phyloP scores from a whole-genome alignment of 495 filamentous ascomycete genomes.

The Xanthoparmelia taractica region DNA sequence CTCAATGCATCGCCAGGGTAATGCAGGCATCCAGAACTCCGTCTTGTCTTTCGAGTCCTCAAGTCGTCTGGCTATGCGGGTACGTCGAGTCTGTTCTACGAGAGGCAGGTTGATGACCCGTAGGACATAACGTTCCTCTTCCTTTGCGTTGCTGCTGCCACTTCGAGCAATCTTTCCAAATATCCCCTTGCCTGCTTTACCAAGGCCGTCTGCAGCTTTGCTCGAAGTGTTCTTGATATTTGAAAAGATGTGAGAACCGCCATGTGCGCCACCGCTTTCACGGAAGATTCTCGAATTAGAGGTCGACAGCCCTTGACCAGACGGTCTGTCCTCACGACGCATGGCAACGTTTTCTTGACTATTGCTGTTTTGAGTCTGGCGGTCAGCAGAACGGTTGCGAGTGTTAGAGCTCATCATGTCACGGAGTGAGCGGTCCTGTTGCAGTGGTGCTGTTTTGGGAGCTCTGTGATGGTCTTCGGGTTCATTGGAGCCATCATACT shows the following conservation, averaged over 20 bases:
- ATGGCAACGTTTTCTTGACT: constrained; percentile 7
- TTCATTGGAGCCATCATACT: constrained; percentile 11
- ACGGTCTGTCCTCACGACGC: constrained; percentile 13
- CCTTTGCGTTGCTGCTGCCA: constrained; percentile 61
- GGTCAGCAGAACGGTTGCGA: constrained; percentile 58
- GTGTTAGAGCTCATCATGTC: constrained; percentile 54
- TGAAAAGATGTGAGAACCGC: constrained; percentile 58
- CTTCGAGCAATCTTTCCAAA: constrained; percentile 68
- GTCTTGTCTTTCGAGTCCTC: constrained; percentile 84
- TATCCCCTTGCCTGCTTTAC: constrained; percentile 67
- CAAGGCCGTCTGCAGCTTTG: constrained; percentile 62
- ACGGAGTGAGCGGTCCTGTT: constrained; percentile 54
- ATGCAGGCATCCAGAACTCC: constrained; percentile 93
- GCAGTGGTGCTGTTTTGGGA: constrained; percentile 52
- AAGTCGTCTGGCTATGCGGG: constrained; percentile 75
- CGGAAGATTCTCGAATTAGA: constrained; percentile 50
- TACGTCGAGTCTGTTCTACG: constrained; percentile 75
- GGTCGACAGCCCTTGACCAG: constrained; percentile 10
- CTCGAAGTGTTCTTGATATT: constrained; percentile 64
- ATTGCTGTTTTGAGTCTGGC: constrained; percentile 33
- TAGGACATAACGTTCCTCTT: constrained; percentile 64
- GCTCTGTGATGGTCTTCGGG: constrained; percentile 23
- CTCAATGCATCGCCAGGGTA: constrained; percentile 88
- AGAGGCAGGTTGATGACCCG: constrained; percentile 74
- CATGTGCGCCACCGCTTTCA: constrained; percentile 55